Evolutionary conservation across 148 eudicot species (phyloP), one percentile per base, ranked within the genome.

Genomic region (Amaranthus hypochondriacus): DNA sequence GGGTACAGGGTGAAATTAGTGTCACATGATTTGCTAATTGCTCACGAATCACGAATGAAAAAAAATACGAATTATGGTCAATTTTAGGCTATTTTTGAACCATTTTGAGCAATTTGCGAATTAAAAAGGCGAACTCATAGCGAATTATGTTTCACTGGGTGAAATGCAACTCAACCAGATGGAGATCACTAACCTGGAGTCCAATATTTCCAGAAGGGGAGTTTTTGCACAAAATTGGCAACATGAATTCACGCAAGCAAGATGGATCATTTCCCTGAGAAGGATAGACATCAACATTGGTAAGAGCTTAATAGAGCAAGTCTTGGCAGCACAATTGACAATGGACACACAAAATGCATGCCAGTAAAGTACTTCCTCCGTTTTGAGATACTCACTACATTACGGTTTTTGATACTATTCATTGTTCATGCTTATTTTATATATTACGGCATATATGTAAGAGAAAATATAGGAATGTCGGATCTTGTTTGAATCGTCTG

Each of bases 201-300:
- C 97, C 99, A 49, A 81, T 81, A 80, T 86, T 96, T 83, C 88
- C 94, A 68, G 86, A 80, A n/a, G 91, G 84, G 48, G 96, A 84
- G 66, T 83, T 86, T 66, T 87, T 81, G 55, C 74, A 71, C 28
- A 92, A 80, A 69, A 81, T 85, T 71, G 86, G 87, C 81, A 90
- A 74, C 75, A 95, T 79, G 77, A 90, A 96, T 78, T 96, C 99
- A 62, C 99, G 94, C 87, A 96, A 86, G 81, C 99, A 92, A 47
- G 99, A 83, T 56, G 99, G 92, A 74, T 95, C 89, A 67, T 88
- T 87, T 68, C 97, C 97, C 96, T 92, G 78, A 80, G 64, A 52
- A 70, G 56, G 15, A 66, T 39, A 42, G 56, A 55, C 50, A 69
- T 47, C 56, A 39, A 69, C 18, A 56, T 43, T 18, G 69, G 39